Conservation (phyloP, 805 yeast genomes). For the Metschnikowia picachoensis region DNA sequence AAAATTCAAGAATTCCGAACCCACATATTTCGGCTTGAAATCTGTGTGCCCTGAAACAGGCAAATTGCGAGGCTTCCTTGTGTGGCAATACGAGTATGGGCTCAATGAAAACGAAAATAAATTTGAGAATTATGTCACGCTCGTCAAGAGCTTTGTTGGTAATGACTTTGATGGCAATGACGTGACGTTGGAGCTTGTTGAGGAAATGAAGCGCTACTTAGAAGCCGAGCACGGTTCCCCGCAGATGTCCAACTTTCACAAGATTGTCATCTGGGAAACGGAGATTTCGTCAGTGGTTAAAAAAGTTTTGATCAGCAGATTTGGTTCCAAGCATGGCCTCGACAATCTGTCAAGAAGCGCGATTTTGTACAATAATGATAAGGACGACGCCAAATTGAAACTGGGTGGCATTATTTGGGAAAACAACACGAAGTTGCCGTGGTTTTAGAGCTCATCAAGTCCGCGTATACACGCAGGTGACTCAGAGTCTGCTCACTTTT, state of each 20-base stretch:
- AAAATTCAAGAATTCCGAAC: constrained; percentile 24
- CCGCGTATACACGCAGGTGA: too few species aligned
- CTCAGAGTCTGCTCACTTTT: too few species aligned
- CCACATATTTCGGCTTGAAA: constrained; percentile 32
- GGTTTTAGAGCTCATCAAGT: constrained; percentile 26
- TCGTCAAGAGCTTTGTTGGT: constrained; percentile 26
- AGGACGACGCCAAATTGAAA: constrained; percentile 24
- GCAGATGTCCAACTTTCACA: constrained; percentile 15
- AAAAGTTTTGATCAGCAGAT: constrained; percentile 16
- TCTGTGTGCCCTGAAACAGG: constrained; percentile 18
- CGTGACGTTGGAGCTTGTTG: constrained; percentile 13
- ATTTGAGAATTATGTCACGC: constrained; percentile 21
- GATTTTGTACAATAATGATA: constrained; percentile 22
- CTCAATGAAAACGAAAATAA: constrained; percentile 12
- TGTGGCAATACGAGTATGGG: constrained; percentile 40
- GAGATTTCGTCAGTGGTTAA: constrained; percentile 22
- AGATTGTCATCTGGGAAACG: constrained; percentile 33
- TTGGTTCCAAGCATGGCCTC: constrained; percentile 19
- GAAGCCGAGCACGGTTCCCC: constrained; percentile 13
- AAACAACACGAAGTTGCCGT: constrained; percentile 38
- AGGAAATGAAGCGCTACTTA: constrained; percentile 16
- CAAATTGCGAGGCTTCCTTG: constrained; percentile 25
- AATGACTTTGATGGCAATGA: constrained; percentile 18
- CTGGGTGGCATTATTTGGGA: constrained; percentile 37
- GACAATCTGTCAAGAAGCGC: constrained; percentile 39